phyloP scores from a whole-genome alignment of 352 stramenopile genomes.

The Phytopythium litorale region DNA sequence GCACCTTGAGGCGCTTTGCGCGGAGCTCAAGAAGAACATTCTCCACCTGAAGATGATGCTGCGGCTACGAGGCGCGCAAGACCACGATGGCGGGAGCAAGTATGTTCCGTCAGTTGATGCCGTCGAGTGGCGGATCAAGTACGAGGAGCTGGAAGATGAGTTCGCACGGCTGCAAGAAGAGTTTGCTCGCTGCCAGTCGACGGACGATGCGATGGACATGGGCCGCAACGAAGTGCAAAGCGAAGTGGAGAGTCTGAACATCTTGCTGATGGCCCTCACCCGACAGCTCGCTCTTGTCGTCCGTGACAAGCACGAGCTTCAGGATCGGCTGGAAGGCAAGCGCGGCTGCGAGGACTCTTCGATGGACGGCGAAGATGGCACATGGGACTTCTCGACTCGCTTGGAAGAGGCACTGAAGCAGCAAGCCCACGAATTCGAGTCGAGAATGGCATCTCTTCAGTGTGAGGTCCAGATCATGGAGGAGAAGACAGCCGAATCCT shows the following conservation, averaged over 20 bases:
- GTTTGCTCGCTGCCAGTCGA: constrained; percentile 19
- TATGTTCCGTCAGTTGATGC: constrained; percentile 68
- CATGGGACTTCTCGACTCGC: constrained; percentile 23
- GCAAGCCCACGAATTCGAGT: constrained; percentile 40
- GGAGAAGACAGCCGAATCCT: constrained; percentile 35
- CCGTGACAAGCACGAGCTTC: constrained; percentile 72
- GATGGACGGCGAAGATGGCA: constrained; percentile 12
- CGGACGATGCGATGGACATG: constrained; percentile 4
- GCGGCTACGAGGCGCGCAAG: constrained; percentile 22
- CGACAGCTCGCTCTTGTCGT: constrained; percentile 67
- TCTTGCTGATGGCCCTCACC: constrained; percentile 58
- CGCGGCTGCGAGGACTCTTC: constrained; percentile 9
- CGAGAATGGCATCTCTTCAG: constrained; percentile 32
- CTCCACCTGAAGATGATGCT: constrained; percentile 59
- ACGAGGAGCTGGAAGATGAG: constrained; percentile 70
- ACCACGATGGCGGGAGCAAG: constrained; percentile 22
- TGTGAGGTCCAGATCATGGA: constrained; percentile 32
- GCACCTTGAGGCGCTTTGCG: constrained; percentile 46
- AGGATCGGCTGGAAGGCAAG: constrained; percentile 36
- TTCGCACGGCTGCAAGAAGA: constrained; percentile 51
- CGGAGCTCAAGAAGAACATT: constrained; percentile 55
- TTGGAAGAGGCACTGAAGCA: constrained; percentile 41
- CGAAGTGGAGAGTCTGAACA: constrained; percentile 59
- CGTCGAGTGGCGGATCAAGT: constrained; percentile 83
- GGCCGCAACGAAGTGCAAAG: constrained; percentile 11